Base-by-base conservation (phyloP, 2,329 filamentous ascomycete genomes). In the Metarhizium humberi region DNA sequence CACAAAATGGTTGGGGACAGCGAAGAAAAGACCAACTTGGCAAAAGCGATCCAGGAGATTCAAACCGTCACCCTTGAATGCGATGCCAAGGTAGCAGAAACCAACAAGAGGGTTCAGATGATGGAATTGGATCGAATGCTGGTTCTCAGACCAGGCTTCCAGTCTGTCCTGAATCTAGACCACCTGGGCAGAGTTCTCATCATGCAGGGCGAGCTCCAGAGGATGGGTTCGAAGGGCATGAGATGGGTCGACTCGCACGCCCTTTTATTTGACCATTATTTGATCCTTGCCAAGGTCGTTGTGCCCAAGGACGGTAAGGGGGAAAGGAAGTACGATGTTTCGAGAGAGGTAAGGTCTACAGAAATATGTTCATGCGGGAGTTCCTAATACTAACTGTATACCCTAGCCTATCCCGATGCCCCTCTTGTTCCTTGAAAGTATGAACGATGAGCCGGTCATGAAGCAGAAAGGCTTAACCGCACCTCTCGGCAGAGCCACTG, bases 241-340 rank as follows among this genome's bases (percentile, higher is more conserved):
- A 87, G 86, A 59, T 96, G 92, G 87, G 85, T 97, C 7, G 94
- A 99, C 64, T 95, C 90, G 0, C 91, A 96, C 67, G 91, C 90
- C 2, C 80, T 99, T 49, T 79, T 99, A 0, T 97, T 99, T 66
- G 95, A 99, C 65, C 92, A 99, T 71, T 99, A 96, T 69, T 79
- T 99, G 42, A 92, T 99, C 38, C 75, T 99, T 48, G 88, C 94
- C 43, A 99, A 99, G 75, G 79, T 90, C 7, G 78, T 85, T 3
- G 77, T 80, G 11, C 77, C 84, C 49, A 90, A 91, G 64, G 82
- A 85, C 48, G 79, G 84, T 48, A 82, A 81, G 50, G 81, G 81
- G n/a, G 80, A 86, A 54, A 94, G 87, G 71, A 90, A 89, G 63
- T 99, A 94, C 63, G 94, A 99, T 69, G 92, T 99, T 36, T 96